Conservation (phyloP, 768 basidiomycete genomes). For the Rhodotorula toruloides region DNA sequence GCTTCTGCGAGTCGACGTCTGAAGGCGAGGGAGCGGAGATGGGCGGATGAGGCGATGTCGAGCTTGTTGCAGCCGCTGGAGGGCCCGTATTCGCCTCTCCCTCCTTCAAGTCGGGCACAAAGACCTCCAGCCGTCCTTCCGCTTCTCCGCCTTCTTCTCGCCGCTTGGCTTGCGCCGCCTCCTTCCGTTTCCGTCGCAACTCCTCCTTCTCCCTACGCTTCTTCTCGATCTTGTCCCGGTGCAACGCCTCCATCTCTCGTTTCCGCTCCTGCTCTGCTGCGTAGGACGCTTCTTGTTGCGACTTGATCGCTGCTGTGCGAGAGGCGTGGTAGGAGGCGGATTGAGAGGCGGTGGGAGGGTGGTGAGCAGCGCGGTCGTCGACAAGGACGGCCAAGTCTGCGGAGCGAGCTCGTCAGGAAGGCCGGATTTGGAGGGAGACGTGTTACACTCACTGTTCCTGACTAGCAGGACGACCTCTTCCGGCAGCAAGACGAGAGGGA, state of each 20-base stretch:
- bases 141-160: slow-evolving; percentile 58
- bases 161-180: slow-evolving; percentile 60
- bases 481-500: slow-evolving; percentile 80
- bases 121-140: slow-evolving; percentile 50
- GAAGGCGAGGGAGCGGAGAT: slow-evolving; percentile 56
- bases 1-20: not conserved
- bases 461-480: slow-evolving; percentile 89
- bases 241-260: slow-evolving; percentile 53
- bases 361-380: slow-evolving; percentile 61
- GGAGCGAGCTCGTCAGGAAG: not conserved
- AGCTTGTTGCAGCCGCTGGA: slow-evolving; percentile 7
- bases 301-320: slow-evolving; percentile 50
- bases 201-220: slow-evolving; percentile 37
- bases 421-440: not conserved
- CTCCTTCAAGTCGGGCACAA: slow-evolving; percentile 10
- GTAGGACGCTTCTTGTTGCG: slow-evolving; percentile 54
- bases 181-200: slow-evolving; percentile 46
- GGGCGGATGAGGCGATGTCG: slow-evolving; percentile 49
- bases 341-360: slow-evolving; percentile 38
- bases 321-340: slow-evolving; percentile 20
- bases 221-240: slow-evolving; percentile 53
- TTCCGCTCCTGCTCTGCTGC: slow-evolving; percentile 54
- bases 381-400: slow-evolving; percentile 71
- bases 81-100: slow-evolving; percentile 52
- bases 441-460: slow-evolving; percentile 62